phyloP scores from a whole-genome alignment of 129 eudicot species.

The Dittrichia graveolens region DNA sequence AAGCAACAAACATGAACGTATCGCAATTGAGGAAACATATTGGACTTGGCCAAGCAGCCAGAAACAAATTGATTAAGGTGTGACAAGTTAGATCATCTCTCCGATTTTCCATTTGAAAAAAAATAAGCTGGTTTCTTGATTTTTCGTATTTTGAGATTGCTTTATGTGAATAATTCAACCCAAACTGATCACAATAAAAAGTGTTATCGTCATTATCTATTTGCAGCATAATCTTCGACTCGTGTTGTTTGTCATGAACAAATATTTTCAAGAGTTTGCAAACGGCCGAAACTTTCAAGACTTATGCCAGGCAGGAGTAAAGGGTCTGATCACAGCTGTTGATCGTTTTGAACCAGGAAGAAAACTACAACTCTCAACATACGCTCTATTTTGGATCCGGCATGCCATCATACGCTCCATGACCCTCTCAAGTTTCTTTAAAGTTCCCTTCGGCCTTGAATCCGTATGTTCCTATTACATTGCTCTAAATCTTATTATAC shows the following conservation, averaged over 20 bases:
- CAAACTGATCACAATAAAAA: background rate
- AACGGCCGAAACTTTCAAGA: constrained; percentile 81
- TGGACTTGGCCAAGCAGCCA: constrained; percentile 79
- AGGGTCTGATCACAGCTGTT: constrained; percentile 87
- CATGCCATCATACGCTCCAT: constrained; percentile 90
- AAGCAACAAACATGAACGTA: constrained; percentile 65
- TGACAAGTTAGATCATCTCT: constrained; percentile 32
- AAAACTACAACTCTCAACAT: constrained; percentile 78
- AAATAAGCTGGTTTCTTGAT: background rate
- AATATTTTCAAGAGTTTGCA: constrained; percentile 84
- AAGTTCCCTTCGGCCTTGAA: constrained; percentile 92
- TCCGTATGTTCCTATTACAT: constrained; percentile 55
- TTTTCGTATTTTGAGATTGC: background rate
- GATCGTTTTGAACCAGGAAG: constrained; percentile 95
- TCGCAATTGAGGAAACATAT: constrained; percentile 60
- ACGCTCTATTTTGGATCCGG: constrained; percentile 90
- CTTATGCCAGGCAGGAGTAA: constrained; percentile 97
- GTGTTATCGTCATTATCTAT: constrained; percentile 1
- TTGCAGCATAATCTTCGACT: constrained; percentile 99
- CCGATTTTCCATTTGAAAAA: background rate
- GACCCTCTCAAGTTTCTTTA: constrained; percentile 83
- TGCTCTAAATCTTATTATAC: background rate
- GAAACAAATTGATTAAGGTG: constrained; percentile 91
- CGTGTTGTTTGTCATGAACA: constrained; percentile 85
- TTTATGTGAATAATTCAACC: background rate